phyloP scores from a whole-genome alignment of 2,329 filamentous ascomycete genomes.

The Colletotrichum sp. region DNA sequence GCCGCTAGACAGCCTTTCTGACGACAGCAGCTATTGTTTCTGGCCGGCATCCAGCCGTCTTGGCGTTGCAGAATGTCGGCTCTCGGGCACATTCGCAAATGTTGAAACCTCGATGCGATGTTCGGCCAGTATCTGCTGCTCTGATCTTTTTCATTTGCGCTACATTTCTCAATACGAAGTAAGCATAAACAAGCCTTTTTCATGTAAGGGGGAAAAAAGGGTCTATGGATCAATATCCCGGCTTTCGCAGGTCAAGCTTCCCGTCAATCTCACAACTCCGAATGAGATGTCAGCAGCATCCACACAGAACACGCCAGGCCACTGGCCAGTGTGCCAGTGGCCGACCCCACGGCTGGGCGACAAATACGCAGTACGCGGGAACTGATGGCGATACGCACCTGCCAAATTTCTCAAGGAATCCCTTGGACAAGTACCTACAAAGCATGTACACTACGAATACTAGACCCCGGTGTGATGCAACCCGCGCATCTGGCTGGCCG shows the following conservation, averaged over 20 bases:
- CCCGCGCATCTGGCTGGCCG: not conserved
- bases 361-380: not conserved
- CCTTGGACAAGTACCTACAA: not conserved
- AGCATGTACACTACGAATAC: not conserved
- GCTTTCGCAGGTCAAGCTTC: slow-evolving; percentile 3
- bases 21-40: not conserved
- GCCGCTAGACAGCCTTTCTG: not conserved
- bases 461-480: not conserved
- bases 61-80: not conserved
- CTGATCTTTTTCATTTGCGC: not conserved
- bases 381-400: not conserved
- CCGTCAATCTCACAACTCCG: not conserved
- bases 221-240: not conserved
- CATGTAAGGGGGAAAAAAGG: not conserved
- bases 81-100: not conserved
- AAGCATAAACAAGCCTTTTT: not conserved
- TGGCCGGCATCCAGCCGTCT: not conserved
- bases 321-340: not conserved
- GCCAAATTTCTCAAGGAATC: not conserved
- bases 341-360: not conserved
- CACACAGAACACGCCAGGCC: not conserved
- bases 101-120: not conserved
- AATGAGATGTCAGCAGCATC: not conserved
- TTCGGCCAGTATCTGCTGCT: not conserved
- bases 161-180: not conserved